A percentile compares a stretch with the other conserved stretches of the same genome.
phyloP scores from a whole-genome alignment of 176 grass and related monocot genomes.

The Musa itinerans region DNA sequence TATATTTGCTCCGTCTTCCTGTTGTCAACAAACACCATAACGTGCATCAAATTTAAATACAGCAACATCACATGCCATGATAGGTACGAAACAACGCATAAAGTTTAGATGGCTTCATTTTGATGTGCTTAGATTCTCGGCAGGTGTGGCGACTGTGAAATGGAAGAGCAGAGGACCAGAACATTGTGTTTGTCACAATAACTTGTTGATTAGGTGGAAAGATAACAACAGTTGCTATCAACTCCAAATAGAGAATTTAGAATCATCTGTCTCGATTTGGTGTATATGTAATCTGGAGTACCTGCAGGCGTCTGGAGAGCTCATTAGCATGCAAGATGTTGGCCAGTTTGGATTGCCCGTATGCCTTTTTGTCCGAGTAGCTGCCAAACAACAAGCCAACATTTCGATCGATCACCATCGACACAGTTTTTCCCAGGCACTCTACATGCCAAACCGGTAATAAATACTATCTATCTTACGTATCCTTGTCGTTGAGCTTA shows the following conservation, averaged over 20 bases:
- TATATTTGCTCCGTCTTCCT: slow-evolving; percentile 80
- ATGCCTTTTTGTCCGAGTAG: slow-evolving; percentile 79
- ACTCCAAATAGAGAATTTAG: too few species aligned
- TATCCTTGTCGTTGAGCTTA: slow-evolving; percentile 50
- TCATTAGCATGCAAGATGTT: slow-evolving; percentile 67
- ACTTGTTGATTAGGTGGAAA: too few species aligned
- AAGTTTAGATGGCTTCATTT: too few species aligned
- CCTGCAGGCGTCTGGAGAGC: slow-evolving; percentile 64
- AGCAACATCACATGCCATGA: not conserved
- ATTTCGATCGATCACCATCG: too few species aligned
- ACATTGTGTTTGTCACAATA: too few species aligned
- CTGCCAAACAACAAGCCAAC: slow-evolving; percentile 29
- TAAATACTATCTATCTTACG: slow-evolving; percentile 15
- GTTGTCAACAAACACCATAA: slow-evolving; percentile 36
- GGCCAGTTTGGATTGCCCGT: slow-evolving; percentile 91
- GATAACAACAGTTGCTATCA: too few species aligned
- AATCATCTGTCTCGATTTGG: too few species aligned
- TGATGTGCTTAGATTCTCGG: too few species aligned
- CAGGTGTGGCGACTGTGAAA: too few species aligned
- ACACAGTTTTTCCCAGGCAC: not conserved
- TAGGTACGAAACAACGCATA: not conserved
- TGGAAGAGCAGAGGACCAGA: too few species aligned
- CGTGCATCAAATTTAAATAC: not conserved
- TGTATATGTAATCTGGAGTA: slow-evolving; percentile 9
- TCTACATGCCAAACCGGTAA: slow-evolving; percentile 1